Evolutionary conservation across 2,329 filamentous ascomycete species (phyloP).

Genomic region (Emergomyces orientalis): DNA sequence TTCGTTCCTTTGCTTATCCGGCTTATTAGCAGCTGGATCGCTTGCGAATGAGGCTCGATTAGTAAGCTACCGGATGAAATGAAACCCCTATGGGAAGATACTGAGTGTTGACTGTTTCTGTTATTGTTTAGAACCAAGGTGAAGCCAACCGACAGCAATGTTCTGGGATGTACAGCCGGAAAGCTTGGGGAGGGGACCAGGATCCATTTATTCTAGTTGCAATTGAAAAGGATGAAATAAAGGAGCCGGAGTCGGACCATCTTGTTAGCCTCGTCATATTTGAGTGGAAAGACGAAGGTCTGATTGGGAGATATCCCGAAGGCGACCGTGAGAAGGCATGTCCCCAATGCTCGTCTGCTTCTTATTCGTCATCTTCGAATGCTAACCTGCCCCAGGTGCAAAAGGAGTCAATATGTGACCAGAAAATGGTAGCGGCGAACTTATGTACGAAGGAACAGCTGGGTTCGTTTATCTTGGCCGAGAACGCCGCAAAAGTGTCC

Average conservation of each 20-base stretch:
- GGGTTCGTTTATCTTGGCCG: slow-evolving; percentile 72
- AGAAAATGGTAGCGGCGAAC: slow-evolving; percentile 56
- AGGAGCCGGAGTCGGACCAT: slow-evolving; percentile 51
- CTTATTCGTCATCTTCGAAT: slow-evolving; percentile 13
- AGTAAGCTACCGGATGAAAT: slow-evolving; percentile 23
- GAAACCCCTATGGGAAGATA: neutral
- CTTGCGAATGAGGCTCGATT: slow-evolving; percentile 40
- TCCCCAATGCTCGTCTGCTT: slow-evolving; percentile 15
- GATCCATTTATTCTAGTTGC: slow-evolving; percentile 85
- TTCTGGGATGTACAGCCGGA: slow-evolving; percentile 86
- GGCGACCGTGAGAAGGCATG: slow-evolving; percentile 48
- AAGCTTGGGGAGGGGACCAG: slow-evolving; percentile 74
- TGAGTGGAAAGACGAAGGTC: slow-evolving; percentile 77
- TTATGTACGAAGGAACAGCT: slow-evolving; percentile 69
- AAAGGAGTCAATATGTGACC: slow-evolving; percentile 67
- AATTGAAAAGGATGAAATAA: slow-evolving; percentile 55
- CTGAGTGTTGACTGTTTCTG: slow-evolving; percentile 9
- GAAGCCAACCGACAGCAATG: slow-evolving; percentile 74
- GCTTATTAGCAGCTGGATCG: slow-evolving; percentile 30
- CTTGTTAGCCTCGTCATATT: slow-evolving; percentile 81
- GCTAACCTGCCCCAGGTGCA: slow-evolving; percentile 33
- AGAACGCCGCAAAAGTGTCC: slow-evolving; percentile 64
- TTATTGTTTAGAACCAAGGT: slow-evolving; percentile 58
- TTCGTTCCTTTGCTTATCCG: slow-evolving; percentile 28
- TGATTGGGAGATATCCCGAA: slow-evolving; percentile 61